Evolutionary conservation across 1,284 basidiomycete species (phyloP).

Genomic region (Leccinum holopus): DNA sequence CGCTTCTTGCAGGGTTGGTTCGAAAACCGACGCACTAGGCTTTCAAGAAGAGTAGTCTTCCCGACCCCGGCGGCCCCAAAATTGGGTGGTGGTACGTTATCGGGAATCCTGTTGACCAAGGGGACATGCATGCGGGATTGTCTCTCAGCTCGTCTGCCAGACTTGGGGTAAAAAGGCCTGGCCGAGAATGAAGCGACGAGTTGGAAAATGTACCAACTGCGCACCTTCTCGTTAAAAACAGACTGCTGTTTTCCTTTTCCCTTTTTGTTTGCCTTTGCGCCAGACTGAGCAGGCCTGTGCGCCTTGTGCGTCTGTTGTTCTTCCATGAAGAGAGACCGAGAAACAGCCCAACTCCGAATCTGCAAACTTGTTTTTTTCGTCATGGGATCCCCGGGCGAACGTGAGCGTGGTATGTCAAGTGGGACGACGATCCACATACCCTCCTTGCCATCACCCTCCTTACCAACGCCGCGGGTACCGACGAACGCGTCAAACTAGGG

Average conservation of each 20-base stretch:
- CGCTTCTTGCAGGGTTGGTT: conserved; percentile 77
- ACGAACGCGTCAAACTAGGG: too few species aligned
- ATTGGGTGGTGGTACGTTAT: conserved; percentile 92
- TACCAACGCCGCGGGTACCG: too few species aligned
- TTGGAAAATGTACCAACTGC: neutral
- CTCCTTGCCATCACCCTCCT: too few species aligned
- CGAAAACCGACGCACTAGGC: conserved; percentile 88
- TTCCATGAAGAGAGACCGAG: conserved; percentile 23
- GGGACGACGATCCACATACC: too few species aligned
- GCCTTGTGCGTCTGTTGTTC: conserved; percentile 70
- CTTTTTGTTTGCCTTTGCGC: conserved; percentile 76
- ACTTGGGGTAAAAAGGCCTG: conserved; percentile 95
- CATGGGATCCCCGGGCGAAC: too few species aligned
- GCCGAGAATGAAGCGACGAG: neutral
- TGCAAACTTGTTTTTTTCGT: too few species aligned
- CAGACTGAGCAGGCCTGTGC: conserved; percentile 55
- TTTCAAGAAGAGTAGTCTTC: conserved; percentile 98
- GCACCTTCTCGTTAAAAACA: conserved; percentile 89
- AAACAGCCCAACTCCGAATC: too few species aligned
- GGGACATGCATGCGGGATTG: conserved; percentile 93
- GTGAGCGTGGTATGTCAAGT: too few species aligned
- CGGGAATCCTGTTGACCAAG: conserved; percentile 90
- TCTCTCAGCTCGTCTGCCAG: conserved; percentile 83
- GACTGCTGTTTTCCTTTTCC: conserved; percentile 69
- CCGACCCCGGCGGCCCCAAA: conserved; percentile 97